A percentile compares a stretch with the other conserved stretches of the same genome.
Conservation (phyloP, 2,329 filamentous ascomycete species). For the Rhexocercosporidium sp. region DNA sequence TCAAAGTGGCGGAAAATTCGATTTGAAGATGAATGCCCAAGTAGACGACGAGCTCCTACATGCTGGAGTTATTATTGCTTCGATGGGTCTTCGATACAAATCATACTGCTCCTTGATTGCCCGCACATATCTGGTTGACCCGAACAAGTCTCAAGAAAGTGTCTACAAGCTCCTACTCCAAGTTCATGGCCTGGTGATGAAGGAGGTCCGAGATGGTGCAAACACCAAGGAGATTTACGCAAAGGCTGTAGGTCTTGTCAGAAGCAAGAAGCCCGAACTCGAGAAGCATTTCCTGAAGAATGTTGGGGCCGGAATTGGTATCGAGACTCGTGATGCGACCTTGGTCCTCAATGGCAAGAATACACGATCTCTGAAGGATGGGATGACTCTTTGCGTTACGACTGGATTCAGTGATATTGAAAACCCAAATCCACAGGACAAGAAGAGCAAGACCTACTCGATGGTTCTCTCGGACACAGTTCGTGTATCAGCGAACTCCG, state of each 20-base stretch:
- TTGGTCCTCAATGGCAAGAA: conserved; percentile 90
- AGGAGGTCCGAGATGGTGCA: conserved; percentile 86
- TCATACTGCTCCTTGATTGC: conserved; percentile 93
- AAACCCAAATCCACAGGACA: conserved; percentile 86
- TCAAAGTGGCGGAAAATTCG: conserved; percentile 95
- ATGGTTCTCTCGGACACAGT: conserved; percentile 92
- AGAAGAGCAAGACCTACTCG: conserved; percentile 87
- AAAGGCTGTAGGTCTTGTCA: conserved; percentile 82
- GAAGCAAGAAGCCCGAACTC: conserved; percentile 89
- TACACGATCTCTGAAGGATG: conserved; percentile 81
- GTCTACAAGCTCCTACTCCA: conserved; percentile 89
- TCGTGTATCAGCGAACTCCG: conserved; percentile 73
- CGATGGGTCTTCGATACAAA: conserved; percentile 91
- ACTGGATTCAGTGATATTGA: conserved; percentile 90
- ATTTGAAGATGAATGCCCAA: conserved; percentile 79
- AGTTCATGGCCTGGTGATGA: conserved; percentile 88
- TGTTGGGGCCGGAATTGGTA: conserved; percentile 88
- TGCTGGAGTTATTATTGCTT: conserved; percentile 90
- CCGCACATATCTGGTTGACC: conserved; percentile 94
- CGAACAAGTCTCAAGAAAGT: conserved; percentile 92
- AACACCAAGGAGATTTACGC: conserved; percentile 88
- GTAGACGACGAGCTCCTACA: conserved; percentile 84
- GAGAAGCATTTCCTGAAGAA: conserved; percentile 96
- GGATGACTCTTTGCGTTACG: conserved; percentile 93
- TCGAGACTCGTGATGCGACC: conserved; percentile 86